Base-by-base conservation (phyloP, 768 basidiomycete species). In the Trametes villosa region DNA sequence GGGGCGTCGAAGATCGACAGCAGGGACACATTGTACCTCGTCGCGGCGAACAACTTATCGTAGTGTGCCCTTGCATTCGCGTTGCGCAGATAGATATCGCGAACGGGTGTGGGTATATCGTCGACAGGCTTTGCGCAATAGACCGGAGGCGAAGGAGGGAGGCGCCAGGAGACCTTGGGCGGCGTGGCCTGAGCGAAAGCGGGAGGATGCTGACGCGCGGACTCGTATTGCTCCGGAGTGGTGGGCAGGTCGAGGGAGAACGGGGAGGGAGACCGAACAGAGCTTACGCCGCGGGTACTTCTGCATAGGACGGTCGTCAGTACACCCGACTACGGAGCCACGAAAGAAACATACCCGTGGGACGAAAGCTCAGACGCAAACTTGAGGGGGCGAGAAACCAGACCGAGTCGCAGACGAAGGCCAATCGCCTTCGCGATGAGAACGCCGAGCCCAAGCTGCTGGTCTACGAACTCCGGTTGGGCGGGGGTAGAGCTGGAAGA, bases 101-200 rank as follows among this genome's bases (percentile, higher is more conserved):
- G n/a, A n/a, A n/a, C n/a, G n/a, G n/a, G n/a, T n/a, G n/a, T n/a
- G n/a, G n/a, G n/a, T n/a, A n/a, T n/a, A n/a, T n/a, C 17, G 9
- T 18, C 18, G n/a, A 24, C 4, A 2, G 26, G 12, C 27, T 26
- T 24, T 26, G 26, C 40, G 31, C 20, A n/a, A 27, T 13, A 33
- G 26, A 18, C 12, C n/a, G 31, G 18, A 30, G n/a, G 54, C 42
- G 45, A 17, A 24, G 31, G 22, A 26, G 31, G 18, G 17, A 41
- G 18, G 30, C 20, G 40, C 48, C 57, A 51, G 13, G 30, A 22
- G 7, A 52, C 29, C 26, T 59, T 59, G 31, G 57, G 31, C 1
- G 57, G 38, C 17, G 48, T 34, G 11, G 48, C 30, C 29, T 31
- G 48, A 1, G 57, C 57, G 31, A 59, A 59, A 17, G 34, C 33